These are phyloP conservation scores for Pseudocercospora fijiensis DNA, from an alignment of 2,329 filamentous ascomycete genomes.

Conservation along the genomic window DNA sequence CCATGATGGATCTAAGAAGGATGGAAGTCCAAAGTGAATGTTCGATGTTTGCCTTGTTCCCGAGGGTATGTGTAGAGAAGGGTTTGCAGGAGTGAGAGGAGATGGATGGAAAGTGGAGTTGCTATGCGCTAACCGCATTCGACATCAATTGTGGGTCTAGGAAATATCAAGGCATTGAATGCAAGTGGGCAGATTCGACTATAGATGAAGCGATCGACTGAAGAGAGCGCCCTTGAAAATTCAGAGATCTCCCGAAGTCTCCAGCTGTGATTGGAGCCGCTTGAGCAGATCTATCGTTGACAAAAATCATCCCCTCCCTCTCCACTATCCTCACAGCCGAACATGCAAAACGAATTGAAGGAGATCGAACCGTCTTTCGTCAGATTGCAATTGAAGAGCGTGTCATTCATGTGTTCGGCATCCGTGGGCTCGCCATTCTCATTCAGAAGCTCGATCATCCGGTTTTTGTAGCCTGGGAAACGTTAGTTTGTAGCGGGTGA, in stretches of 20 bases:
- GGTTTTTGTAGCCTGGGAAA: neutral
- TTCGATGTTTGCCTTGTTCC: neutral
- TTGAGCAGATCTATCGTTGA: neutral
- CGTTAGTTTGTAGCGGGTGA: neutral
- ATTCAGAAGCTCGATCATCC: neutral
- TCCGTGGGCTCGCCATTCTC: neutral
- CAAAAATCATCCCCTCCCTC: neutral
- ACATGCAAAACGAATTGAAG: neutral
- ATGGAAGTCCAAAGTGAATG: neutral
- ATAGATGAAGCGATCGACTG: neutral
- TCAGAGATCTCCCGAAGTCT: neutral
- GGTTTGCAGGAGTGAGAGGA: neutral
- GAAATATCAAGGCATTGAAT: neutral
- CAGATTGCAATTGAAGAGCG: neutral
- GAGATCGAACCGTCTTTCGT: neutral
- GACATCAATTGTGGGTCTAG: neutral
- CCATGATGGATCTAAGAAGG: neutral
- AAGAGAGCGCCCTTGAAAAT: neutral
- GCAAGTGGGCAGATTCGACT: neutral
- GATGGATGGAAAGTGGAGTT: neutral
- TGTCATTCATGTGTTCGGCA: neutral
- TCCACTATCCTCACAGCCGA: neutral
- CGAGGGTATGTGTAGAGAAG: neutral
- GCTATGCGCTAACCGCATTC: neutral
- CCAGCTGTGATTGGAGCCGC: neutral